Conservation (phyloP, 331 rosid genomes). For the Acacia concinna region DNA sequence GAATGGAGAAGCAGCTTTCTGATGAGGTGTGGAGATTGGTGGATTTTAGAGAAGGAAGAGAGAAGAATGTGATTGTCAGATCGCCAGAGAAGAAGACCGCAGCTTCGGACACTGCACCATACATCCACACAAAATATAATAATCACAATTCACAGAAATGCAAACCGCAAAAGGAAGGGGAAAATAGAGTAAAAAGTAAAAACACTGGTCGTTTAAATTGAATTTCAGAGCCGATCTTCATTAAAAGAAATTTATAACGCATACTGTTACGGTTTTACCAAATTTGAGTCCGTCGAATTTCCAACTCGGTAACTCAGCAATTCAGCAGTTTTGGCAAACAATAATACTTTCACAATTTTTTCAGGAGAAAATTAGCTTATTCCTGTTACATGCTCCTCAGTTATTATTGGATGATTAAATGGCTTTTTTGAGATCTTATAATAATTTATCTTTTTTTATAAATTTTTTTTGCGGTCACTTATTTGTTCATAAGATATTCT, state of each 20-base stretch:
- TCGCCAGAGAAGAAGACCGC: constrained; percentile 28
- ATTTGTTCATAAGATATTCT: no score
- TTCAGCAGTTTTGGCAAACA: not conserved
- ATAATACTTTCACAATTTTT: no score
- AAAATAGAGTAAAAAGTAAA: not conserved
- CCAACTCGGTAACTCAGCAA: not conserved
- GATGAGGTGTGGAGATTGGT: not conserved
- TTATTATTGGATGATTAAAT: no score
- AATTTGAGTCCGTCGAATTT: not conserved
- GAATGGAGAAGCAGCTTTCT: constrained; percentile 3
- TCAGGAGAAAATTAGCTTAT: no score
- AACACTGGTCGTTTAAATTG: not conserved
- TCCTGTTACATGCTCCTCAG: no score
- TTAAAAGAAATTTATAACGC: not conserved
- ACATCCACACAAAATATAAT: constrained; percentile 46
- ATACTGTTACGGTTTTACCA: not conserved
- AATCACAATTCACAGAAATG: not conserved
- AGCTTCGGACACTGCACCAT: constrained; percentile 44
- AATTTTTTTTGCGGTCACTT: no score
- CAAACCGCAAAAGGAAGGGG: not conserved
- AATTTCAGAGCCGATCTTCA: not conserved
- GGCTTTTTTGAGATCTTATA: no score
- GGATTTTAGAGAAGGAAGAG: constrained; percentile 2
- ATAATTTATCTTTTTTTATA: no score
- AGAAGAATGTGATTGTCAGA: constrained; percentile 32